Evolutionary conservation across 495 filamentous ascomycete genomes (phyloP).

Genomic region (Aspergillus coremiiformis): DNA sequence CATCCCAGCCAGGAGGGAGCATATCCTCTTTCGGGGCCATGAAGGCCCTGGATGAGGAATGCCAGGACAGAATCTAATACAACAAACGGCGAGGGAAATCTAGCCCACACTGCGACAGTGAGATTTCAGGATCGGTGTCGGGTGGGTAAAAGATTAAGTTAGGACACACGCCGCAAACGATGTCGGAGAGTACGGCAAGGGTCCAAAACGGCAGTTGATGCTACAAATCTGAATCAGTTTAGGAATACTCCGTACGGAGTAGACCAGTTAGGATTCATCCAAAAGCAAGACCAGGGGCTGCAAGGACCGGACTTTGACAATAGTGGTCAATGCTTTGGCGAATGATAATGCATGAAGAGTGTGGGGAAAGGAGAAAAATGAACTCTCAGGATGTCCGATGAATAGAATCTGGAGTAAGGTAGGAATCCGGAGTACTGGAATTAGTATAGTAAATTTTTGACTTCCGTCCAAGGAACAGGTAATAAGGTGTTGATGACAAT

Average conservation of each 20-base stretch:
- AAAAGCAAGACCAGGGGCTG: background rate
- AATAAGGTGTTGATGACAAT: too few species aligned
- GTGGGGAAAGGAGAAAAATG: too few species aligned
- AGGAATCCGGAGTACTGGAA: constrained; percentile 9
- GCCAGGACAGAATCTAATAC: constrained; percentile 17
- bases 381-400: background rate
- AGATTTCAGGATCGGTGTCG: constrained; percentile 3
- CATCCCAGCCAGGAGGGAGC: constrained; percentile 44
- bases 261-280: background rate
- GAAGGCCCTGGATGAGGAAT: constrained; percentile 36
- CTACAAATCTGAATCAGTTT: background rate
- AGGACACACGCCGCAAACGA: constrained; percentile 16
- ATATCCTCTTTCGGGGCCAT: constrained; percentile 46
- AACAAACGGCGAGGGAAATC: constrained; percentile 6
- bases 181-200: constrained; percentile 11
- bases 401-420: background rate
- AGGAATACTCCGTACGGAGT: too few species aligned
- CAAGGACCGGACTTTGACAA: background rate
- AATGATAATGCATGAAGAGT: constrained; percentile 13
- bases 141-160: background rate
- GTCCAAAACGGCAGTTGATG: constrained; percentile 15
- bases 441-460: background rate
- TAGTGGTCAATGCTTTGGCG: constrained; percentile 4
- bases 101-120: constrained; percentile 10
- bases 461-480: background rate